Evolutionary conservation across 2,329 filamentous ascomycete genomes (phyloP), one percentile per base, ranked within the genome.

Genomic region (Colletotrichum sp.): DNA sequence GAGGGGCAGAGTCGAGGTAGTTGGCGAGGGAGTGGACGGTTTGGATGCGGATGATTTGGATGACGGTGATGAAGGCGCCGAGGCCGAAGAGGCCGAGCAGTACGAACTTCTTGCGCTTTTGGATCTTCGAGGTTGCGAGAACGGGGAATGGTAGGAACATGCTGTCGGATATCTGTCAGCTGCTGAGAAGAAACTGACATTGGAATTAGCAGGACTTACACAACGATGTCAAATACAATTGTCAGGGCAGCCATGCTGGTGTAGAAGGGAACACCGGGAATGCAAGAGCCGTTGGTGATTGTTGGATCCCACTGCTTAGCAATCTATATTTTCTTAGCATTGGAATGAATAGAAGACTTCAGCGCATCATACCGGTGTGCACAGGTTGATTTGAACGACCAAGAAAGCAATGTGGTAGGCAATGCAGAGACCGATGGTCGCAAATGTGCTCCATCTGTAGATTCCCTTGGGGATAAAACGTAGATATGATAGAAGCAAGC

Each of bases 21-120:
- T 86, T 87, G 19, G 80, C 78, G 5, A 89, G 85, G 6, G 82
- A 84, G 52, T 83, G 83, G 75, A 90, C 85, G 29, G 87, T 89
- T 69, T 87, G 85, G 72, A 90, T 88, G 29, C 89, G 88, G 77
- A 90, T 84, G 76, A 89, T 86, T 77, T 90, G 88, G 71, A 90
- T 88, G 68, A 88, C 78, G 11, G 87, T 89, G 65, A 90, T 85
- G 81, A 90, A 90, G 67, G 88, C 81, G 15, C 89, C 89, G 15
- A 90, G 83, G 4, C 84, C 84, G 78, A 90, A 89, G 44, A 89
- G 82, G 12, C 82, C 82, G 3, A 85, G 81, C 0, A 90, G 82
- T 3, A 87, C 83, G 12, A 86, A 66, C 80, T 89, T 88, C 64
- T 86, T 86, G 57, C 84, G 84, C 5, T 76, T 80, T 25, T 85